Conservation (phyloP, 1,284 basidiomycete species). For the Cutaneotrichosporon sp. region DNA sequence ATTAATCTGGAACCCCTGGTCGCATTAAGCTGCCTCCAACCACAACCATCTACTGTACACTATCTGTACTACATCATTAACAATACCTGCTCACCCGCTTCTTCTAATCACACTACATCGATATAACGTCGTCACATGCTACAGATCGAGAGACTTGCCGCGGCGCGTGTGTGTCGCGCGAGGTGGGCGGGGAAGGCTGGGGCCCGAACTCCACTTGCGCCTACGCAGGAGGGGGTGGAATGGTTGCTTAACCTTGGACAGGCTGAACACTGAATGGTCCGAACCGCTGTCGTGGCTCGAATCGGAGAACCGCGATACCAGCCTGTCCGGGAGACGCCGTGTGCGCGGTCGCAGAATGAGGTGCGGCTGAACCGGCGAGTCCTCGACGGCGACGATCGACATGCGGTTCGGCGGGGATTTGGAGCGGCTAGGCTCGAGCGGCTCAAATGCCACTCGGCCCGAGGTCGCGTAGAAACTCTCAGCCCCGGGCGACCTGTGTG, state of each 20-base stretch:
- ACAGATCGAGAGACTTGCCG: slow-evolving; percentile 2
- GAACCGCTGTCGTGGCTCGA: slow-evolving; percentile 1
- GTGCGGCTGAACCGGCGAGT: not conserved
- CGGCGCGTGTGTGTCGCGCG: not conserved
- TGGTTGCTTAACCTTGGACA: not conserved
- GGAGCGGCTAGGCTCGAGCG: slow-evolving; percentile 12
- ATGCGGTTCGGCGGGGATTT: slow-evolving; percentile 6
- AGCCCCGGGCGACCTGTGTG: slow-evolving; percentile 32
- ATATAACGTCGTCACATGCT: not conserved
- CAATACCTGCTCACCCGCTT: not conserved
- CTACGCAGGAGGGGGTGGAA: not conserved
- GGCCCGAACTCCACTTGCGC: not conserved
- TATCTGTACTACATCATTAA: not conserved
- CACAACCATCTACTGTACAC: too few species aligned
- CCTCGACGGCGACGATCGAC: not conserved
- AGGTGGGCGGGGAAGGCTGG: not conserved
- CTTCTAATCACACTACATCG: not conserved
- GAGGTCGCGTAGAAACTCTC: slow-evolving; percentile 25
- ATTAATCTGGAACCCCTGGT: too few species aligned
- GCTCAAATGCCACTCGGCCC: slow-evolving; percentile 5
- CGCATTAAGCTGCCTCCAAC: too few species aligned
- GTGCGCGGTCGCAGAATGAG: not conserved
- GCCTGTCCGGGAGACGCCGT: slow-evolving; percentile 3
- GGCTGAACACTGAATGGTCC: slow-evolving; percentile 2
- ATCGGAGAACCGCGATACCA: slow-evolving; percentile 9